phyloP scores from a whole-genome alignment of 805 yeast genomes.

The Lachancea lanzarotensis region DNA sequence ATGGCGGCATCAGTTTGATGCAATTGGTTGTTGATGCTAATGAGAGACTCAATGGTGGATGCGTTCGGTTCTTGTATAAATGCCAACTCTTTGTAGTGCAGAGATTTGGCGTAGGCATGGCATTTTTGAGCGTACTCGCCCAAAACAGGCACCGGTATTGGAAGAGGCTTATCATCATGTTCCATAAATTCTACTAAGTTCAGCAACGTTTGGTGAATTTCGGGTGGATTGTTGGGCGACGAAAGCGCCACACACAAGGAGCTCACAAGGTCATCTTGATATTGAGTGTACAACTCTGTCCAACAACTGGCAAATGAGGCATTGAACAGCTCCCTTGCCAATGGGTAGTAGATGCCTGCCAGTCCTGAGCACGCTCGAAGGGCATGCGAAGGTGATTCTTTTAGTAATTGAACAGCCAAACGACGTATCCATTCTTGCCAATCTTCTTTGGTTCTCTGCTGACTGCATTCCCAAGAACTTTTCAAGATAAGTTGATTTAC shows the following conservation, averaged over 20 bases:
- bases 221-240: conserved; percentile 91
- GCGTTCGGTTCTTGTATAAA: conserved; percentile 90
- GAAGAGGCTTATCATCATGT: conserved; percentile 91
- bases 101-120: conserved; percentile 95
- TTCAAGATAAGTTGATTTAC: conserved; percentile 58
- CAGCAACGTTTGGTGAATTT: conserved; percentile 81
- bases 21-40: conserved; percentile 85
- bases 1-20: conserved; percentile 98
- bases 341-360: conserved; percentile 79
- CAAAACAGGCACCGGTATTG: conserved; percentile 80
- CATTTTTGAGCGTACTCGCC: conserved; percentile 92
- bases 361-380: conserved; percentile 85
- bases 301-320: conserved; percentile 94
- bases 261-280: conserved; percentile 83
- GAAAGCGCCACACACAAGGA: conserved; percentile 81
- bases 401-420: conserved; percentile 74
- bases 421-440: conserved; percentile 98
- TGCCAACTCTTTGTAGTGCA: conserved; percentile 92
- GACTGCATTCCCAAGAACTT: conserved; percentile 87
- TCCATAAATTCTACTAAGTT: conserved; percentile 96
- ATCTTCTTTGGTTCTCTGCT: conserved; percentile 84
- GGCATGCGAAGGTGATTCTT: conserved; percentile 92
- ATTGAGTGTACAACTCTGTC: conserved; percentile 82
- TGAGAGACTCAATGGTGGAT: conserved; percentile 84
- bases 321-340: conserved; percentile 87